Conservation (phyloP, 441 rosid genomes). For the Manihot esculenta region DNA sequence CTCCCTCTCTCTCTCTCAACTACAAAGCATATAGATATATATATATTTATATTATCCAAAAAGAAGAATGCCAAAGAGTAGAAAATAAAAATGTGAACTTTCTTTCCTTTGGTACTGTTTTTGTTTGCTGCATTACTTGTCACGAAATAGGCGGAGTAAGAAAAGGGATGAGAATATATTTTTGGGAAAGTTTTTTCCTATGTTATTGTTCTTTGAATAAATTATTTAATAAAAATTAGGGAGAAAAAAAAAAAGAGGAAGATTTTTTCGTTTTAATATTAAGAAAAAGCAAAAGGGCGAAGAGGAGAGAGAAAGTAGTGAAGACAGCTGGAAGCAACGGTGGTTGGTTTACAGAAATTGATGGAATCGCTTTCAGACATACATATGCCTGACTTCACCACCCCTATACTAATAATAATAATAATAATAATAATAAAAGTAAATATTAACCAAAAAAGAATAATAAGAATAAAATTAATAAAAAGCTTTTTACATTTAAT, state of each 20-base stretch:
- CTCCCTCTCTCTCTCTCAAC: slow-evolving; percentile 20
- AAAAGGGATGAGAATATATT: too few species aligned
- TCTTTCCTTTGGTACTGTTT: background rate
- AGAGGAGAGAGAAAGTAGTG: slow-evolving; percentile 46
- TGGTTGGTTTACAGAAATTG: slow-evolving; percentile 32
- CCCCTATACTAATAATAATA: background rate
- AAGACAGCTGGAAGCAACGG: slow-evolving; percentile 78
- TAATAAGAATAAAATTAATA: too few species aligned
- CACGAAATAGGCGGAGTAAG: slow-evolving; percentile 42
- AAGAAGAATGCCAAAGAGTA: slow-evolving; percentile 13
- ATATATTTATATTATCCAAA: slow-evolving; percentile 21
- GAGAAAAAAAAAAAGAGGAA: too few species aligned
- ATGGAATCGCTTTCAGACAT: slow-evolving; percentile 54
- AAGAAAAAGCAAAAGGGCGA: background rate
- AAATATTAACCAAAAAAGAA: too few species aligned
- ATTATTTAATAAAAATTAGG: too few species aligned
- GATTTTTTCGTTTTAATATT: background rate
- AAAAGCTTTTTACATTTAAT: too few species aligned
- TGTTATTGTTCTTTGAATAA: too few species aligned
- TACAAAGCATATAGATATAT: too few species aligned
- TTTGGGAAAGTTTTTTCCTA: too few species aligned
- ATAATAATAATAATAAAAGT: too few species aligned
- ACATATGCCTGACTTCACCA: slow-evolving; percentile 43
- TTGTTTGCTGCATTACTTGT: slow-evolving; percentile 31
- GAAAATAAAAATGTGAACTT: slow-evolving; percentile 12